phyloP scores from a whole-genome alignment of 306 rosid species.

The Gynostemma pentaphyllum region DNA sequence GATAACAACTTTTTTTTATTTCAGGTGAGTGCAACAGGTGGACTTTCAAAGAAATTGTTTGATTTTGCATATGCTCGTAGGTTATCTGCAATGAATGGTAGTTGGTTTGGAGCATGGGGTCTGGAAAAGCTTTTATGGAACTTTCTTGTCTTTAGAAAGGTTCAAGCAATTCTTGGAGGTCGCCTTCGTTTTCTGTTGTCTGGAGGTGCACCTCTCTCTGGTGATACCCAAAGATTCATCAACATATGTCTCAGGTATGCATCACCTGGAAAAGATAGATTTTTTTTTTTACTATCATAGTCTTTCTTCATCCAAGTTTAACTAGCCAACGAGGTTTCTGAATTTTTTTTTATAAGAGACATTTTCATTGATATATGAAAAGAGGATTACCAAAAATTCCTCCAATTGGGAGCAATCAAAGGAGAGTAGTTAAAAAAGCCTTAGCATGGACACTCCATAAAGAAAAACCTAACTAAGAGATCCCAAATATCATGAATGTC shows the following conservation, averaged over 20 bases:
- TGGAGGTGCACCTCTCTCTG: slow-evolving; percentile 97
- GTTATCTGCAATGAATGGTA: slow-evolving; percentile 69
- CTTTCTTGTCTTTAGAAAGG: slow-evolving; percentile 72
- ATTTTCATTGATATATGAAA: too few relatives aligned
- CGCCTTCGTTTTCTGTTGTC: slow-evolving; percentile 67
- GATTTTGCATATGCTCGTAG: slow-evolving; percentile 81
- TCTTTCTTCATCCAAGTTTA: too few relatives aligned
- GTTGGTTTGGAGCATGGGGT: slow-evolving; percentile 98
- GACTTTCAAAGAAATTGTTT: slow-evolving; percentile 69
- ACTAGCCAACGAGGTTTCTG: too few relatives aligned
- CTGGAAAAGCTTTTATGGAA: slow-evolving; percentile 69
- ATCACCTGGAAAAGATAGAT: background rate
- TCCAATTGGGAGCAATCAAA: too few relatives aligned
- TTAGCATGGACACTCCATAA: too few relatives aligned
- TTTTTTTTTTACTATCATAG: too few relatives aligned
- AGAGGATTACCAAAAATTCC: too few relatives aligned
- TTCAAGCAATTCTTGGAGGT: slow-evolving; percentile 86
- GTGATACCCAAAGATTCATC: slow-evolving; percentile 92
- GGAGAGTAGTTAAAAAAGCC: too few relatives aligned
- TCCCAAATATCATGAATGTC: too few relatives aligned
- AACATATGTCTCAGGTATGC: slow-evolving; percentile 89
- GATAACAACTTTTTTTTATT: slow-evolving; percentile 14
- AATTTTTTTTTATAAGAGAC: too few relatives aligned
- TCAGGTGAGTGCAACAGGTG: slow-evolving; percentile 79
- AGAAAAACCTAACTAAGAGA: too few relatives aligned